These are phyloP conservation scores for Tylopilus balloui DNA, from an alignment of 768 basidiomycete species.

Conservation along the genomic window DNA sequence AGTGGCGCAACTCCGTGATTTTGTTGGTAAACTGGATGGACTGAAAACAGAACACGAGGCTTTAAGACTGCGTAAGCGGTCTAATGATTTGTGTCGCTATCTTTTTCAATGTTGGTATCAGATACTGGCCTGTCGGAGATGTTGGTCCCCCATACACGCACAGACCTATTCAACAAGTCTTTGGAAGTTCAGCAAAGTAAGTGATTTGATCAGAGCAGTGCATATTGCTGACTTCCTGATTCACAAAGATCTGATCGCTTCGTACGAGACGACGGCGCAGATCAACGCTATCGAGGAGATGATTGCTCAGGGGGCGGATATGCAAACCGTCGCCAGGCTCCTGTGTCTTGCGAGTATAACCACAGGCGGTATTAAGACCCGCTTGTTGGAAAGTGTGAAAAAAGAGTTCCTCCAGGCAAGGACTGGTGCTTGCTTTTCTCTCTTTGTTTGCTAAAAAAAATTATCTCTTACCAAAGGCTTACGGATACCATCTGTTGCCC, in stretches of 20 bases:
- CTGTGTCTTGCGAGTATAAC: conserved; percentile 85
- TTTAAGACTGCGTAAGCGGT: conserved; percentile 72
- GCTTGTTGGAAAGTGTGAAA: conserved; percentile 82
- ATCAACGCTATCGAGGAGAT: conserved; percentile 86
- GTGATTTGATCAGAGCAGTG: conserved; percentile 17
- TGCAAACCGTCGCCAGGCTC: conserved; percentile 73
- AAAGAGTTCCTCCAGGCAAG: conserved; percentile 82
- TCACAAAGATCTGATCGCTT: conserved; percentile 81
- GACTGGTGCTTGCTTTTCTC: not conserved
- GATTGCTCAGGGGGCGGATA: conserved; percentile 80
- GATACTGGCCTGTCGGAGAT: conserved; percentile 95
- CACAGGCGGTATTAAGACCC: conserved; percentile 80
- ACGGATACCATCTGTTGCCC: conserved; percentile 71
- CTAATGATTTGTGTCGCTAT: not conserved
- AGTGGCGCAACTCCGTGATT: conserved; percentile 85
- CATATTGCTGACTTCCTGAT: conserved; percentile 5
- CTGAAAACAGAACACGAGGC: conserved; percentile 90
- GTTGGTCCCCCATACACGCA: conserved; percentile 77
- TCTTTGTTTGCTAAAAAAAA: conserved; percentile 1
- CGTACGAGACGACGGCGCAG: conserved; percentile 79
- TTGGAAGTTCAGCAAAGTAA: conserved; percentile 95
- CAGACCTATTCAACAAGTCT: conserved; percentile 85
- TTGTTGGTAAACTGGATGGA: conserved; percentile 92
- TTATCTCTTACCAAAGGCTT: conserved; percentile 45
- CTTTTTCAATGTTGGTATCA: conserved; percentile 29